These are phyloP conservation scores for Xylaria bambusicola DNA, from an alignment of 495 filamentous ascomycete species.

Conservation along the genomic window DNA sequence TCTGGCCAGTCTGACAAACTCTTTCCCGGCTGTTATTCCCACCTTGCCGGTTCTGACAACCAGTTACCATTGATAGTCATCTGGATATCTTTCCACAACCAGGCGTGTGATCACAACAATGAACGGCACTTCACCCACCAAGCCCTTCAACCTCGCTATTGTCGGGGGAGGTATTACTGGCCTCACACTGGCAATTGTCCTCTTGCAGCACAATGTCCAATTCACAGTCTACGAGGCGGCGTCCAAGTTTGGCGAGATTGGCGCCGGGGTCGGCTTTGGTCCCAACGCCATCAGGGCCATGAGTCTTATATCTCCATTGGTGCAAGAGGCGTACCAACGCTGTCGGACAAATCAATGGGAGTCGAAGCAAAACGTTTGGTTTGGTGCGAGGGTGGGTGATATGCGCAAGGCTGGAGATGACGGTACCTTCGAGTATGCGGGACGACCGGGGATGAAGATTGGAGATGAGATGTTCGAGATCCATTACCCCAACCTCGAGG, in stretches of 20 bases:
- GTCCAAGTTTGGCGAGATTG: slow-evolving; percentile 53
- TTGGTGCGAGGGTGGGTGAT: slow-evolving; percentile 29
- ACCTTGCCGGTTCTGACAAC: not conserved
- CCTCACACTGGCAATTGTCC: slow-evolving; percentile 49
- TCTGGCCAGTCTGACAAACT: not conserved
- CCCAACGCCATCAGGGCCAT: slow-evolving; percentile 62
- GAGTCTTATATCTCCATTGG: slow-evolving; percentile 49
- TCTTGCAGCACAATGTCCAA: slow-evolving; percentile 42
- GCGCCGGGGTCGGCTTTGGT: slow-evolving; percentile 63
- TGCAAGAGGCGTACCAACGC: slow-evolving; percentile 42
- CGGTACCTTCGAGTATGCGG: slow-evolving; percentile 23
- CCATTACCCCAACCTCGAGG: slow-evolving; percentile 15
- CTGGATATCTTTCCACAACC: not conserved
- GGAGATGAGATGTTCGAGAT: slow-evolving; percentile 33
- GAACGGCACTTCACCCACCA: slow-evolving; percentile 4
- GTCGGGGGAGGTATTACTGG: slow-evolving; percentile 60
- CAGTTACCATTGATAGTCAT: not conserved
- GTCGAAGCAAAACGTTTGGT: slow-evolving; percentile 20
- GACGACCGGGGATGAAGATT: slow-evolving; percentile 25
- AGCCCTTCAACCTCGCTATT: slow-evolving; percentile 48
- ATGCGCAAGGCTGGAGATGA: slow-evolving; percentile 19
- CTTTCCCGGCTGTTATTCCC: not conserved
- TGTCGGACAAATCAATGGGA: slow-evolving; percentile 33
- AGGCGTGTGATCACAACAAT: too few species aligned
- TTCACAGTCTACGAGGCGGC: slow-evolving; percentile 58